Conservation (phyloP, 2,329 filamentous ascomycete species). For the Penicillium hordei region DNA sequence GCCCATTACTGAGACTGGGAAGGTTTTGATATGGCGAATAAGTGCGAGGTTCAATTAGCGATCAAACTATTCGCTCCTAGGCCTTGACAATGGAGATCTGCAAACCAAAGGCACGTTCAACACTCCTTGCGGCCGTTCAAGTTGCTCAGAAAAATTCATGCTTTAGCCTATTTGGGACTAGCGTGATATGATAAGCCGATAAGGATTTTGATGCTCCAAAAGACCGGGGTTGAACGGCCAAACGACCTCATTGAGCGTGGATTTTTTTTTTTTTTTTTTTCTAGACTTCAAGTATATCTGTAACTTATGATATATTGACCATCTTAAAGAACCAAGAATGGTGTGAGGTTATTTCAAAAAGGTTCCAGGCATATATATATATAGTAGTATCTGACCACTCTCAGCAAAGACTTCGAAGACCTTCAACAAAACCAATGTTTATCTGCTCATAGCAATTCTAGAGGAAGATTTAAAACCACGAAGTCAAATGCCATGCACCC, state of each 20-base stretch:
- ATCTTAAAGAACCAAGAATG: too few relatives aligned
- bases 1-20: constrained; percentile 26
- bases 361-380: not conserved
- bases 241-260: not conserved
- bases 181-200: constrained; percentile 24
- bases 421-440: too few relatives aligned
- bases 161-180: constrained; percentile 21
- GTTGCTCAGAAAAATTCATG: constrained; percentile 16
- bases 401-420: not conserved
- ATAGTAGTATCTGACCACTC: not conserved
- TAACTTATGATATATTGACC: not conserved
- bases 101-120: constrained; percentile 9
- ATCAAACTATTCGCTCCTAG: not conserved
- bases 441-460: not conserved
- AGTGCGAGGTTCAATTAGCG: not conserved
- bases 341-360: not conserved
- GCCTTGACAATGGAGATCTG: constrained; percentile 5
- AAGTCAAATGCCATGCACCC: not conserved
- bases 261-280: not conserved
- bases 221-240: not conserved
- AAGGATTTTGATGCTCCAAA: constrained; percentile 11
- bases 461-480: not conserved
- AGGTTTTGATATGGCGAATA: not conserved
- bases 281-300: not conserved
- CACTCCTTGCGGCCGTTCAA: constrained; percentile 14